Evolutionary conservation across 2,329 filamentous ascomycete genomes (phyloP).

Genomic region (Clonostachys solani): DNA sequence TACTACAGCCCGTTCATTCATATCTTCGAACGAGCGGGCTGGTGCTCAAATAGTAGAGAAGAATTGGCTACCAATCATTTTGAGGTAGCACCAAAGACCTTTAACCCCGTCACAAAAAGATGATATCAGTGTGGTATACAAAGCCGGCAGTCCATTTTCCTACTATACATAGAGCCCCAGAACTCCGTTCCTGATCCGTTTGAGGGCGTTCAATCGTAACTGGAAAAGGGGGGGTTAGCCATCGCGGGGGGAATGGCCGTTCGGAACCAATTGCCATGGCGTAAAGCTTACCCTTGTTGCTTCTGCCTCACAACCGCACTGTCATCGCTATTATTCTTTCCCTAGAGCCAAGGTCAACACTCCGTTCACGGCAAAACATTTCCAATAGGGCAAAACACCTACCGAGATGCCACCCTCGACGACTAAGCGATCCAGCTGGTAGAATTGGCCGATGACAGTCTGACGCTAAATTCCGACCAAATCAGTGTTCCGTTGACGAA

Average conservation of each 20-base stretch:
- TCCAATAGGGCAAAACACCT: conserved; percentile 10
- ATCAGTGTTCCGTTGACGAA: neutral
- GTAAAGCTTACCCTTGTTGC: conserved; percentile 63
- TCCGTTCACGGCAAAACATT: neutral
- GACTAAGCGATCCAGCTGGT: conserved; percentile 84
- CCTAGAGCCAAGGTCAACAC: conserved; percentile 32
- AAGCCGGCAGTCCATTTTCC: neutral
- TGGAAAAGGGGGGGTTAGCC: neutral
- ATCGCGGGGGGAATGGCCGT: neutral
- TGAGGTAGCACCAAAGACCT: neutral
- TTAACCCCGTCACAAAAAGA: neutral
- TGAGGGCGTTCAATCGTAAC: neutral
- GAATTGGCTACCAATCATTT: too few relatives aligned
- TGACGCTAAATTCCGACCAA: conserved; percentile 64
- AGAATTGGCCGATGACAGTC: conserved; percentile 93
- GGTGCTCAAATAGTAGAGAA: too few relatives aligned
- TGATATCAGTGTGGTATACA: conserved; percentile 3
- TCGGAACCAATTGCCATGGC: conserved; percentile 1
- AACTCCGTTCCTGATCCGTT: too few relatives aligned
- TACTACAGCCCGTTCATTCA: too few relatives aligned
- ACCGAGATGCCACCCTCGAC: conserved; percentile 84
- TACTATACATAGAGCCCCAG: neutral
- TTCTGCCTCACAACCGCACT: conserved; percentile 71
- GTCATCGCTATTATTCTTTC: conserved; percentile 64
- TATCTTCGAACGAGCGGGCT: too few relatives aligned